These are phyloP conservation scores for Vaucheria bursata DNA, from an alignment of 352 stramenopile species.

Conservation along the genomic window DNA sequence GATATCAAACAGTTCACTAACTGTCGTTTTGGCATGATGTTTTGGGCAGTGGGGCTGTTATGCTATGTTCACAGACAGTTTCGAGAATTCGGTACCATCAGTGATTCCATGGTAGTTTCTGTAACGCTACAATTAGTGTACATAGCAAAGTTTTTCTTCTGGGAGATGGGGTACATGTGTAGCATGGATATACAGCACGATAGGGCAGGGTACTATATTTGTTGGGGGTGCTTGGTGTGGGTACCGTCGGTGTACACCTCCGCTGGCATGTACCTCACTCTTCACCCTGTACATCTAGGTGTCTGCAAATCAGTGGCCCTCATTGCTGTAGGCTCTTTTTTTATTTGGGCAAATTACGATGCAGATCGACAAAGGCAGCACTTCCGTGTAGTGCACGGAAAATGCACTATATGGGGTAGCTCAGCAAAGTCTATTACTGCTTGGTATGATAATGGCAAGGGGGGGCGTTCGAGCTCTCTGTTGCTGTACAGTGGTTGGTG, in stretches of 20 bases:
- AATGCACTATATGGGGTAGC: conserved; percentile 74
- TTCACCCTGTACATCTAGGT: conserved; percentile 62
- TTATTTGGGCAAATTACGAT: conserved; percentile 87
- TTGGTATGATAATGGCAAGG: conserved; percentile 76
- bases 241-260: conserved; percentile 90
- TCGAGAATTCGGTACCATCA: conserved; percentile 61
- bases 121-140: conserved; percentile 82
- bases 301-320: conserved; percentile 52
- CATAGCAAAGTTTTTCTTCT: conserved; percentile 92
- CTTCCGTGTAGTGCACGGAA: conserved; percentile 61
- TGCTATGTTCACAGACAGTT: conserved; percentile 79
- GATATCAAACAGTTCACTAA: conserved; percentile 97
- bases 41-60: conserved; percentile 79
- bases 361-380: conserved; percentile 82
- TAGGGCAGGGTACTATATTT: conserved; percentile 84
- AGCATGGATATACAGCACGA: conserved; percentile 94
- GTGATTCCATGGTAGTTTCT: conserved; percentile 73
- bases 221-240: conserved; percentile 84
- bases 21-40: conserved; percentile 91
- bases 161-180: conserved; percentile 83
- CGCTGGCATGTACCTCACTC: conserved; percentile 72
- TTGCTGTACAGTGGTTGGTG: conserved; percentile 84
- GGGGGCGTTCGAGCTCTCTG: conserved; percentile 63
- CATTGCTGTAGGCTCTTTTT: conserved; percentile 66
- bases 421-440: conserved; percentile 79